phyloP scores from a whole-genome alignment of 345 rosid species.

The Salix caprea region DNA sequence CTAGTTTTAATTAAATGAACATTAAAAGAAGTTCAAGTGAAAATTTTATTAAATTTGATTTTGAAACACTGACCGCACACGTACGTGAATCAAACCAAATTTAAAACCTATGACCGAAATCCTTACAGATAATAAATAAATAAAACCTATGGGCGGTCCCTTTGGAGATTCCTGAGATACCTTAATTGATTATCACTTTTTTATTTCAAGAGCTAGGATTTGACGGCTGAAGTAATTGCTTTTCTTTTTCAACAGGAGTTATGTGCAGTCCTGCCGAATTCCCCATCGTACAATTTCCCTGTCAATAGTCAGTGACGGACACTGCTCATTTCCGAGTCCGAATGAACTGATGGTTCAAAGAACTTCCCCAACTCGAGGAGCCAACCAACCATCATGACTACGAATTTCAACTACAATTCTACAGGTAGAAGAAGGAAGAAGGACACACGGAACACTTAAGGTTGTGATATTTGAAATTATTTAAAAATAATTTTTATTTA shows the following conservation, averaged over 20 bases:
- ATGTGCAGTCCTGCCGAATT: background rate
- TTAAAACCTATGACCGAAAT: too few species aligned
- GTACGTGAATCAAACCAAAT: too few species aligned
- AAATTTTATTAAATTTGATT: too few species aligned
- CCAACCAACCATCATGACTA: constrained; percentile 29
- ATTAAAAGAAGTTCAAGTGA: too few species aligned
- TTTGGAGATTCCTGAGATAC: constrained; percentile 22
- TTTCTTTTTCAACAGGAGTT: background rate
- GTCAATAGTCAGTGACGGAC: background rate
- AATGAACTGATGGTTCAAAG: background rate
- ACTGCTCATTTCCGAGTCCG: constrained; percentile 12
- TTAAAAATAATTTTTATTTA: too few species aligned
- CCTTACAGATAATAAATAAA: too few species aligned
- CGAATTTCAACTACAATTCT: background rate
- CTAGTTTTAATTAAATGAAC: too few species aligned
- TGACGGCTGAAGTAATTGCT: background rate
- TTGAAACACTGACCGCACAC: too few species aligned
- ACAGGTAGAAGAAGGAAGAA: too few species aligned
- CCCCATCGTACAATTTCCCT: constrained; percentile 1
- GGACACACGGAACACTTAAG: too few species aligned
- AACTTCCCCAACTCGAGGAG: constrained; percentile 44
- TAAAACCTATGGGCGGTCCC: too few species aligned
- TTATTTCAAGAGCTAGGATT: constrained; percentile 10
- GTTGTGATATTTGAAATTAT: too few species aligned
- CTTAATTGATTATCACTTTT: background rate